Evolutionary conservation across 2,329 filamentous ascomycete species (phyloP).

Genomic region (Nigrograna mackinnonii): DNA sequence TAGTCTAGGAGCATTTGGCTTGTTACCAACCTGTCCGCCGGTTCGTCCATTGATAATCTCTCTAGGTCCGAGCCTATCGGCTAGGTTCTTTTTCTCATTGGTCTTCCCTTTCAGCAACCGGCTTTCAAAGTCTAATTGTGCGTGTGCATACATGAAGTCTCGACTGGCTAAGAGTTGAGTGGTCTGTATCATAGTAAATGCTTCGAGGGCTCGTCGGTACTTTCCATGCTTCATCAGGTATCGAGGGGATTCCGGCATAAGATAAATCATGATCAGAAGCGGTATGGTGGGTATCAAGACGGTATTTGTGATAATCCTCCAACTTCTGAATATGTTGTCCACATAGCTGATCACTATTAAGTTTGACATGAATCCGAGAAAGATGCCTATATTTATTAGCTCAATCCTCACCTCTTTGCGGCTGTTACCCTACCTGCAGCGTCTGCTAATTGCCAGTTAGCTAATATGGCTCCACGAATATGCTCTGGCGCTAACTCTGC

Average conservation of each 20-base stretch:
- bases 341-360: conserved; percentile 17
- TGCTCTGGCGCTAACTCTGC: conserved; percentile 23
- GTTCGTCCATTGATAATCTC: no score
- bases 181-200: conserved; percentile 21
- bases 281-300: conserved; percentile 21
- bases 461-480: conserved; percentile 21
- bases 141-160: conserved; percentile 26
- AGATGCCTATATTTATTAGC: conserved; percentile 12
- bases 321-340: conserved; percentile 3
- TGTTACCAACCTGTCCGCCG: no score
- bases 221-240: conserved; percentile 26
- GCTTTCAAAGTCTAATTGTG: conserved; percentile 24
- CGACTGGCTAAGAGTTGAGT: conserved; percentile 18
- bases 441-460: conserved; percentile 26
- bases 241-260: conserved; percentile 18
- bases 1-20: no score
- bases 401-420: background rate
- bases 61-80: conserved; percentile 14
- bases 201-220: conserved; percentile 18
- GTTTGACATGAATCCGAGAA: conserved; percentile 20
- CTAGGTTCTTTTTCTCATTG: conserved; percentile 13
- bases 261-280: conserved; percentile 20
- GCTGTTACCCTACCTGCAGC: conserved; percentile 13
- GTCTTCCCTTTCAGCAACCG: conserved; percentile 12
- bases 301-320: conserved; percentile 23